phyloP scores from a whole-genome alignment of 805 yeast species.

The Debaryomyces hansenii region DNA sequence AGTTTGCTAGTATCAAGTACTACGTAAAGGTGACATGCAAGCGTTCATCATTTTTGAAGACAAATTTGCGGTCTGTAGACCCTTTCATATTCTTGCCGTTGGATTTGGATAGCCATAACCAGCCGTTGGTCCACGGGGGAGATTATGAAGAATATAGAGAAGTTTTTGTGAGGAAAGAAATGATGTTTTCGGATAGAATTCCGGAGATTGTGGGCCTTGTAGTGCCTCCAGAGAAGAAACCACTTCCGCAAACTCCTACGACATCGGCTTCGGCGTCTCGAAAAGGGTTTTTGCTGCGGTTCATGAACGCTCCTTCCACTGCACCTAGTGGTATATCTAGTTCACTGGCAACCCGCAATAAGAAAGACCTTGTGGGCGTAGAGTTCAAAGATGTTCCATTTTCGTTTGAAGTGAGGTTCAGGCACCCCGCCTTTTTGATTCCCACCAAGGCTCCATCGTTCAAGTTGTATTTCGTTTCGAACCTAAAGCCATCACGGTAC shows the following conservation, averaged over 20 bases:
- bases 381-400: conserved; percentile 37
- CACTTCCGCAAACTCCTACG: conserved; percentile 14
- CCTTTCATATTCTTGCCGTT: conserved; percentile 58
- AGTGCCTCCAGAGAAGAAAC: conserved; percentile 17
- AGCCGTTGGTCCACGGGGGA: conserved; percentile 12
- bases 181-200: conserved; percentile 36
- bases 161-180: conserved; percentile 46
- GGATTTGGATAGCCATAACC: conserved; percentile 30
- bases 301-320: conserved; percentile 18
- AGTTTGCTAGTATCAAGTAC: conserved; percentile 46
- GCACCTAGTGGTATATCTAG: background rate
- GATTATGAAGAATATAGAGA: conserved; percentile 34
- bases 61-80: conserved; percentile 45
- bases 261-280: conserved; percentile 6
- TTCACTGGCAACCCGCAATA: conserved; percentile 8
- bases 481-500: conserved; percentile 27
- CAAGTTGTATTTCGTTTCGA: conserved; percentile 30
- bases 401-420: conserved; percentile 49
- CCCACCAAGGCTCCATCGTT: conserved; percentile 43
- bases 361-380: conserved; percentile 18
- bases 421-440: conserved; percentile 46
- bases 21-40: conserved; percentile 63
- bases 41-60: conserved; percentile 47
- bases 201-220: conserved; percentile 46
- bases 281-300: conserved; percentile 23